Base-by-base conservation (phyloP, 768 basidiomycete genomes). In the Podaxis carcinomalis region DNA sequence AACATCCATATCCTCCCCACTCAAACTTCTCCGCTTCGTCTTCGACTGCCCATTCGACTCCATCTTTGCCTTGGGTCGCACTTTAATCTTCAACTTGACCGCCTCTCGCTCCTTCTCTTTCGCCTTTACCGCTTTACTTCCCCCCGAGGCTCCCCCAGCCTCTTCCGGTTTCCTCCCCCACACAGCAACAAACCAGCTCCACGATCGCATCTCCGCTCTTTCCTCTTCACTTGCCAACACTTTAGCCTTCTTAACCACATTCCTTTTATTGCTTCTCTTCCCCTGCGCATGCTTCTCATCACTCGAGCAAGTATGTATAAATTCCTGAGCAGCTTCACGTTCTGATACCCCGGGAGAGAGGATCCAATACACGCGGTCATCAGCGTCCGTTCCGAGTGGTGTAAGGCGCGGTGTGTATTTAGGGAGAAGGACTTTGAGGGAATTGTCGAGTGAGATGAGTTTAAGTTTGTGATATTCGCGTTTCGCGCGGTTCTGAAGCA, bases 141-240 rank as follows among this genome's bases (percentile, higher is more conserved):
- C n/a, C 28, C 59, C 42, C 10, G 56, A 59, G 42, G 46, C 25
- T 25, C 36, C 57, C 23, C 68, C 63, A 6, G 54, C 60, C 7
- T 61, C 51, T 27, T 62, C 57, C 19, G 85, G 83, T 62, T 74
- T 80, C 71, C 72, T 82, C 1, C 90, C 90, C 82, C 84, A 89
- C 0, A 91, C 88, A 3, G 82, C 84, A n/a, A 93, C 67, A 69
- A 90, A 88, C 87, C 87, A 91, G 1, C 84, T 78, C 90, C 91
- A 93, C 35, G 82, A 78, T 61, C 70, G 79, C 70, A 87, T 71
- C 36, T 75, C 72, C 21, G 70, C 69, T n/a, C 85, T 75, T n/a
- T 86, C 83, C 13, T 83, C 82, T 32, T 74, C 71, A 14, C 23
- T 37, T n/a, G 19, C 37, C 23, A 61, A n/a, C 19, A 55, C 59